Conservation (phyloP, 805 yeast genomes). For the Ogataea minuta region DNA sequence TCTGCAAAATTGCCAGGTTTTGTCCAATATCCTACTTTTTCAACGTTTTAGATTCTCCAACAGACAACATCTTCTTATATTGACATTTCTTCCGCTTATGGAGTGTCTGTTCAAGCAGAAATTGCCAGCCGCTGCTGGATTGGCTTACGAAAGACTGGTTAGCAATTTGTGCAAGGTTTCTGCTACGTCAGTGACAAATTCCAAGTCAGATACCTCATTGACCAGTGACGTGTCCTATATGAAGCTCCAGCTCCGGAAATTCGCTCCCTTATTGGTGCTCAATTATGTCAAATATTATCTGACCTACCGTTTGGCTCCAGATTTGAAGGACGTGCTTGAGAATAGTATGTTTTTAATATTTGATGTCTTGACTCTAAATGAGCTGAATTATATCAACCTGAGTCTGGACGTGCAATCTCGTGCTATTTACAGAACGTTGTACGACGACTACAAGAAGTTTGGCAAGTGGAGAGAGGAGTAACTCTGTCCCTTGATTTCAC, state of each 20-base stretch:
- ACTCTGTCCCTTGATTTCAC: not conserved
- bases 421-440: conserved; percentile 61
- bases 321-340: conserved; percentile 47
- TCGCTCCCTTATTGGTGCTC: conserved; percentile 56
- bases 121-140: conserved; percentile 34
- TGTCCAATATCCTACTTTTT: conserved; percentile 60
- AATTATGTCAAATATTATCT: conserved; percentile 58
- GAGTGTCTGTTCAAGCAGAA: conserved; percentile 38
- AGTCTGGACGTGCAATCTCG: conserved; percentile 70
- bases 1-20: conserved; percentile 39
- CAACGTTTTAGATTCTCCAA: conserved; percentile 70
- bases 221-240: conserved; percentile 54
- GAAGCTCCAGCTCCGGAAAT: conserved; percentile 61
- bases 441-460: conserved; percentile 66
- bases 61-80: conserved; percentile 66
- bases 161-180: conserved; percentile 75
- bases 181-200: conserved; percentile 26
- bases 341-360: conserved; percentile 62
- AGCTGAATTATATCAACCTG: conserved; percentile 59
- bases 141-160: conserved; percentile 55
- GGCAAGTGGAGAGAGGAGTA: conserved; percentile 80
- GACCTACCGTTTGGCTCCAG: conserved; percentile 44
- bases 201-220: conserved; percentile 30
- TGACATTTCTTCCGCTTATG: conserved; percentile 50
- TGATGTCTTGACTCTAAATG: conserved; percentile 66